Evolutionary conservation across 768 basidiomycete species (phyloP).

Genomic region (Daedalea quercina): DNA sequence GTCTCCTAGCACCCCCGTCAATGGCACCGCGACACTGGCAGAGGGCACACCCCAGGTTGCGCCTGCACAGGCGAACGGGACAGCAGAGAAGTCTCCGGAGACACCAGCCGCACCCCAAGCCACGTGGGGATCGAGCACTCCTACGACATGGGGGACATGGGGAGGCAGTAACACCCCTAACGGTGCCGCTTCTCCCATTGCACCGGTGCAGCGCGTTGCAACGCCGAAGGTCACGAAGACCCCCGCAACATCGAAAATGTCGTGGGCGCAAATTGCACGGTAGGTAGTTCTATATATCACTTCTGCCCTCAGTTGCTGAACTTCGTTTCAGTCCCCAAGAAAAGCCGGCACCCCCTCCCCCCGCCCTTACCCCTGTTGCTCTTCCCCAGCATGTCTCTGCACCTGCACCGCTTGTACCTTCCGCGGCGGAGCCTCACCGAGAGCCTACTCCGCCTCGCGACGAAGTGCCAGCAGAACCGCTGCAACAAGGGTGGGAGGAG

Average conservation of each 20-base stretch:
- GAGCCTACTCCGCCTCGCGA: slow-evolving; percentile 15
- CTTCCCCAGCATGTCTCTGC: slow-evolving; percentile 18
- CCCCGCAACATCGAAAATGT: slow-evolving; percentile 70
- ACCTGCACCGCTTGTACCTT: slow-evolving; percentile 15
- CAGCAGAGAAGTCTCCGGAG: slow-evolving; percentile 23
- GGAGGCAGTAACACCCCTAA: slow-evolving; percentile 21
- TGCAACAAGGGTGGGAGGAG: slow-evolving; percentile 27
- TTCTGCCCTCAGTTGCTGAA: neutral
- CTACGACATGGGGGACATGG: slow-evolving; percentile 23
- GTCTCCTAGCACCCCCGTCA: slow-evolving; percentile 14
- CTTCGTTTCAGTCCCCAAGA: slow-evolving; percentile 48
- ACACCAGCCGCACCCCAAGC: slow-evolving; percentile 23
- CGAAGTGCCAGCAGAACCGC: slow-evolving; percentile 11
- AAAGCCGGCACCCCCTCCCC: slow-evolving; percentile 44
- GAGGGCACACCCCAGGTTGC: neutral
- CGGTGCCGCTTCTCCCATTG: slow-evolving; percentile 18
- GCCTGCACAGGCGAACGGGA: neutral
- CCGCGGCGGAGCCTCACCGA: slow-evolving; percentile 19
- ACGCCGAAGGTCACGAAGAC: slow-evolving; percentile 34
- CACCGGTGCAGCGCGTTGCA: slow-evolving; percentile 12
- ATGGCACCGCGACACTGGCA: slow-evolving; percentile 2
- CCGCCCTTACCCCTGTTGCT: slow-evolving; percentile 17
- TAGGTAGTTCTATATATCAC: slow-evolving; percentile 24
- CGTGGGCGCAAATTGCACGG: slow-evolving; percentile 85
- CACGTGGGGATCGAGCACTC: slow-evolving; percentile 22